A percentile compares a stretch with the other conserved stretches of the same genome.
phyloP scores from a whole-genome alignment of 139 green algal species.

The Ulvella scutata region DNA sequence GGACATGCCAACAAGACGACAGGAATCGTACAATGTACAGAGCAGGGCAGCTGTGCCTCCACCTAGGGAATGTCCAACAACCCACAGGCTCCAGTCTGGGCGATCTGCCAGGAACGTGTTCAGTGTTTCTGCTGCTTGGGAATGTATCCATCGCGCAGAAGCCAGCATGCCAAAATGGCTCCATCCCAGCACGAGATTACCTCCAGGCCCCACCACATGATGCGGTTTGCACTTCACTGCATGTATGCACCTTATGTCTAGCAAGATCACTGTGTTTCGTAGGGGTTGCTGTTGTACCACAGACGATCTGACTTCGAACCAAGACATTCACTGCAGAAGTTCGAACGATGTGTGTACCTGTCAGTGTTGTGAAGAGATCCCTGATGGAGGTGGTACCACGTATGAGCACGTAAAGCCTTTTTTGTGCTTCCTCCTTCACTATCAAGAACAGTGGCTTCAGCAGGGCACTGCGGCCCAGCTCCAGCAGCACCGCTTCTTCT shows the following conservation, averaged over 20 bases:
- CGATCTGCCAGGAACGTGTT: conserved; percentile 26
- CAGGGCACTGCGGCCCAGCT: conserved; percentile 62
- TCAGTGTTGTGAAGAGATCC: conserved; percentile 64
- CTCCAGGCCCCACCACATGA: conserved; percentile 49
- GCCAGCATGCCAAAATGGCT: conserved; percentile 82
- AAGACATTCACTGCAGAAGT: not conserved
- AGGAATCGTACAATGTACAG: conserved; percentile 58
- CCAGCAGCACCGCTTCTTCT: conserved; percentile 34
- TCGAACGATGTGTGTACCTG: conserved; percentile 20
- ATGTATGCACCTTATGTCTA: not conserved
- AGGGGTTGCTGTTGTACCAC: not conserved
- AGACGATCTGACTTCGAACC: not conserved
- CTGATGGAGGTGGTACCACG: conserved; percentile 66
- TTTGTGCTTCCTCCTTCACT: conserved; percentile 31
- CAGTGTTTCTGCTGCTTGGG: conserved; percentile 20
- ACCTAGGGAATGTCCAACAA: conserved; percentile 67
- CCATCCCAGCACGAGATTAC: conserved; percentile 58
- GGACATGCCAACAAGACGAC: too few species aligned
- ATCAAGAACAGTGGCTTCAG: conserved; percentile 34
- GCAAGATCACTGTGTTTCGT: not conserved
- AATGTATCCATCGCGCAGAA: conserved; percentile 57
- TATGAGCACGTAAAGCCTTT: conserved; percentile 52
- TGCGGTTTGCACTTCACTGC: conserved; percentile 63
- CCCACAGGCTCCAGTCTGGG: conserved; percentile 27
- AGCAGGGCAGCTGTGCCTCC: conserved; percentile 70